Evolutionary conservation across 1,284 basidiomycete species (phyloP).

Genomic region (Fomitopsis pinicola): DNA sequence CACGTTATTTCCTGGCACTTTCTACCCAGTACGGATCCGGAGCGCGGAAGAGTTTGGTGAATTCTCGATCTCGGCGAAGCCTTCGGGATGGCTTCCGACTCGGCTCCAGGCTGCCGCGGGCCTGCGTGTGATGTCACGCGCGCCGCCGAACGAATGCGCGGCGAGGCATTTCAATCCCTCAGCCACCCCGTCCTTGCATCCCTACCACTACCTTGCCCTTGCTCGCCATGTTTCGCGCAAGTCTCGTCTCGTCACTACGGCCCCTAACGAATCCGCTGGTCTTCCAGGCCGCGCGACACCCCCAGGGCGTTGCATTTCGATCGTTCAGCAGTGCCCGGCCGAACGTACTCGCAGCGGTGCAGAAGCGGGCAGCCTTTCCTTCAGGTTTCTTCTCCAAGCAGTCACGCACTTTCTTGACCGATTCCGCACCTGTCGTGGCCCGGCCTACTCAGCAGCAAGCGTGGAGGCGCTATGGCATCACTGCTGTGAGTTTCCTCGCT

Average conservation of each 20-base stretch:
- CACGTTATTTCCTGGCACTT: neutral
- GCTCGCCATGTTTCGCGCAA: slow-evolving; percentile 31
- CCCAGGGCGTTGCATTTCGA: slow-evolving; percentile 17
- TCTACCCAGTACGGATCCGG: neutral
- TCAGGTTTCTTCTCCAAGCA: slow-evolving; percentile 19
- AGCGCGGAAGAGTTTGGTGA: neutral
- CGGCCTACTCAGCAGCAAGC: slow-evolving; percentile 35
- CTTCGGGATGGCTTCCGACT: no score
- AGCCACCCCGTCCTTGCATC: neutral
- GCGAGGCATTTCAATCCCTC: neutral
- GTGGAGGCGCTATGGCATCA: slow-evolving; percentile 48
- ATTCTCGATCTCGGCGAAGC: neutral
- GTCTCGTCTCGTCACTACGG: slow-evolving; percentile 21
- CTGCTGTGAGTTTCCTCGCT: slow-evolving; percentile 36
- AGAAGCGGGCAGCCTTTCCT: slow-evolving; percentile 20
- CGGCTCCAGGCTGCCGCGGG: neutral
- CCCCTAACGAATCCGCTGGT: slow-evolving; percentile 18
- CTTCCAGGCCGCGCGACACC: slow-evolving; percentile 12
- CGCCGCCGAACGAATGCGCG: slow-evolving; percentile 5
- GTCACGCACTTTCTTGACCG: slow-evolving; percentile 39
- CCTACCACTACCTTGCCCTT: neutral
- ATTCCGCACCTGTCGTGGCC: slow-evolving; percentile 34
- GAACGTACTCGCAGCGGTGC: slow-evolving; percentile 24
- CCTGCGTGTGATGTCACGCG: slow-evolving; percentile 3
- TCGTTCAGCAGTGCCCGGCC: slow-evolving; percentile 29